phyloP scores from a whole-genome alignment of 805 yeast genomes.

The Lachancea dasiensis region DNA sequence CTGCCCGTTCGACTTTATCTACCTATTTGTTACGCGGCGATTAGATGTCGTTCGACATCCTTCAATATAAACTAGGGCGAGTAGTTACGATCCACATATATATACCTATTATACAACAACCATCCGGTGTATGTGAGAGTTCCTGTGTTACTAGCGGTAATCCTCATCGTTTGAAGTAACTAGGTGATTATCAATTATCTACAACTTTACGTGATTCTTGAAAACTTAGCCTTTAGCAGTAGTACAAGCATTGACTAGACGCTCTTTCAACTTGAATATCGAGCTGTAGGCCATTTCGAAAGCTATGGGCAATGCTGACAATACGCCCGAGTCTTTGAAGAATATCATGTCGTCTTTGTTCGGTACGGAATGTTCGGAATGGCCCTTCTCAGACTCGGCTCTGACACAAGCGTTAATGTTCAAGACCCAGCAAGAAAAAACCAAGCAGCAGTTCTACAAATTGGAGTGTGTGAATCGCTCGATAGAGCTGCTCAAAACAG shows the following conservation, averaged over 20 bases:
- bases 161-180: neutral
- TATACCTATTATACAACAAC: too few relatives aligned
- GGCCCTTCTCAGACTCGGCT: constrained; percentile 55
- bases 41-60: too few relatives aligned
- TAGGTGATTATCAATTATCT: neutral
- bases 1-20: neutral
- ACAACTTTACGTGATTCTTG: too few relatives aligned
- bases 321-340: constrained; percentile 2
- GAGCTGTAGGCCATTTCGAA: neutral
- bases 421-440: constrained; percentile 67
- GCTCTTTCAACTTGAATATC: neutral
- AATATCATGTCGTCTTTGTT: constrained; percentile 33
- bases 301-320: constrained; percentile 7
- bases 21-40: too few relatives aligned
- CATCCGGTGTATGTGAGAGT: too few relatives aligned
- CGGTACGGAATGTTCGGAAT: constrained; percentile 46
- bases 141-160: too few relatives aligned
- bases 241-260: neutral
- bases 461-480: constrained; percentile 57
- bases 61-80: too few relatives aligned
- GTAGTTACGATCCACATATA: too few relatives aligned
- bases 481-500: constrained; percentile 55
- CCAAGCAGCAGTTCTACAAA: constrained; percentile 72
- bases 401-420: constrained; percentile 53
- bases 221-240: too few relatives aligned